Conservation (phyloP, 1,284 basidiomycete genomes). For the Kalmanozyma brasiliensis region DNA sequence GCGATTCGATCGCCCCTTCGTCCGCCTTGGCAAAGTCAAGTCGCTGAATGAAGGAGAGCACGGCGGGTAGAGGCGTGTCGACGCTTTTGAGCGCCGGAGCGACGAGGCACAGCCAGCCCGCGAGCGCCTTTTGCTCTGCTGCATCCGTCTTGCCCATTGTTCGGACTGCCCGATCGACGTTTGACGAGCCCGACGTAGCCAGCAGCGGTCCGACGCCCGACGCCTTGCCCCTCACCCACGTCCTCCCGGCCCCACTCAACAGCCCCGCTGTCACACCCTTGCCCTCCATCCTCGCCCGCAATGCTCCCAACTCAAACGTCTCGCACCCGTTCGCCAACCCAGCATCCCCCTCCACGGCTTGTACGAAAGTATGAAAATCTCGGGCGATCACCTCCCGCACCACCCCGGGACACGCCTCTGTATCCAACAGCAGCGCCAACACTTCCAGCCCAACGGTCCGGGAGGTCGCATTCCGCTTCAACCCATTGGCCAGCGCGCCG, state of each 20-base stretch:
- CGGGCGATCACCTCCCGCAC: constrained; percentile 23
- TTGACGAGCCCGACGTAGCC: not conserved
- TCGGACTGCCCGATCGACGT: not conserved
- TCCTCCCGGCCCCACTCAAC: constrained; percentile 5
- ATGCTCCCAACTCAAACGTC: constrained; percentile 20
- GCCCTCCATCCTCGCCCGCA: constrained; percentile 33
- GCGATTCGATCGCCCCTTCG: constrained; percentile 7
- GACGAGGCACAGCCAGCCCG: constrained; percentile 16
- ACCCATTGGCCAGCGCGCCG: constrained; percentile 26
- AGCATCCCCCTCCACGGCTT: constrained; percentile 3
- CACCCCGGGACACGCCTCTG: constrained; percentile 24
- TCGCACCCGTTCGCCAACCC: constrained; percentile 12
- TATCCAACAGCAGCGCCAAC: constrained; percentile 32
- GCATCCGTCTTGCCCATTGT: not conserved
- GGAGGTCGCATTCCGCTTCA: constrained; percentile 24
- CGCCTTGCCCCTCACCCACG: constrained; percentile 12
- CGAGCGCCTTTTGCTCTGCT: constrained; percentile 25
- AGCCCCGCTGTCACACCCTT: constrained; percentile 13
- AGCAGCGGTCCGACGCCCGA: constrained; percentile 7
- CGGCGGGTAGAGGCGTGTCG: not conserved
- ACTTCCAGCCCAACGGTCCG: constrained; percentile 37
- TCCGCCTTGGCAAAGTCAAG: constrained; percentile 8
- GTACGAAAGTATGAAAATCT: constrained; percentile 20
- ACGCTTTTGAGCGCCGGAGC: not conserved
- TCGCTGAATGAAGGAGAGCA: constrained; percentile 12